Conservation (phyloP, 139 green algal genomes). For the Chlamydomonas urium region DNA sequence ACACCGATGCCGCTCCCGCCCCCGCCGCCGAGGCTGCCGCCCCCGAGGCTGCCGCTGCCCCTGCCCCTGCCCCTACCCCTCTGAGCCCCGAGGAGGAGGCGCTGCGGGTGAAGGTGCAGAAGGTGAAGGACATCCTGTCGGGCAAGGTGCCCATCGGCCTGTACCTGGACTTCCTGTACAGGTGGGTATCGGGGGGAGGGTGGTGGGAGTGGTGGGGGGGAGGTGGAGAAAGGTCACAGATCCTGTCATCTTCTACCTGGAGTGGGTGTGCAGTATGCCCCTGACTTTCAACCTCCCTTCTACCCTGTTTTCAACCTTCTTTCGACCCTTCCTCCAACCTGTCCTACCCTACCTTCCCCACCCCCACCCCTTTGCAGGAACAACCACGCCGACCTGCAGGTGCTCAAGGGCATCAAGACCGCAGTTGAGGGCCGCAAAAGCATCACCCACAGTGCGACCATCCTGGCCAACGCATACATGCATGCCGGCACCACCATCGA, state of each 20-base stretch:
- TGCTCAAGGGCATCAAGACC: slow-evolving; percentile 89
- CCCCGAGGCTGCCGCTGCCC: not conserved
- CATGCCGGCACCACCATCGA: slow-evolving; percentile 92
- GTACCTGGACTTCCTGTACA: slow-evolving; percentile 94
- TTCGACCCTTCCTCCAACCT: no score
- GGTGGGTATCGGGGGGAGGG: slow-evolving; percentile 11
- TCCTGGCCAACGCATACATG: slow-evolving; percentile 95
- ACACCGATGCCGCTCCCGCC: slow-evolving; percentile 21
- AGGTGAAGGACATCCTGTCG: slow-evolving; percentile 71
- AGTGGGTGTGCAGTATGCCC: no score
- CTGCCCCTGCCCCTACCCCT: slow-evolving; percentile 2
- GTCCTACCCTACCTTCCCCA: not conserved
- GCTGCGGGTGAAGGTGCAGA: slow-evolving; percentile 3
- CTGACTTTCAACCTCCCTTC: no score
- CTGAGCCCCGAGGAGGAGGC: slow-evolving; percentile 1
- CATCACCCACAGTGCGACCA: slow-evolving; percentile 88
- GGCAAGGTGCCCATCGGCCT: slow-evolving; percentile 83
- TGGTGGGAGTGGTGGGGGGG: not conserved
- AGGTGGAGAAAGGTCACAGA: no score
- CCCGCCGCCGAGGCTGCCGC: slow-evolving; percentile 20
- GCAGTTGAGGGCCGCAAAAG: slow-evolving; percentile 72
- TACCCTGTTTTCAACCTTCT: no score
- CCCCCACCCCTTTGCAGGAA: slow-evolving; percentile 27
- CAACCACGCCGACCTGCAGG: slow-evolving; percentile 76
- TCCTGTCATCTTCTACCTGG: no score